phyloP scores from a whole-genome alignment of 1,139 yeast species.

The Pneumocystis wakefieldiae region DNA sequence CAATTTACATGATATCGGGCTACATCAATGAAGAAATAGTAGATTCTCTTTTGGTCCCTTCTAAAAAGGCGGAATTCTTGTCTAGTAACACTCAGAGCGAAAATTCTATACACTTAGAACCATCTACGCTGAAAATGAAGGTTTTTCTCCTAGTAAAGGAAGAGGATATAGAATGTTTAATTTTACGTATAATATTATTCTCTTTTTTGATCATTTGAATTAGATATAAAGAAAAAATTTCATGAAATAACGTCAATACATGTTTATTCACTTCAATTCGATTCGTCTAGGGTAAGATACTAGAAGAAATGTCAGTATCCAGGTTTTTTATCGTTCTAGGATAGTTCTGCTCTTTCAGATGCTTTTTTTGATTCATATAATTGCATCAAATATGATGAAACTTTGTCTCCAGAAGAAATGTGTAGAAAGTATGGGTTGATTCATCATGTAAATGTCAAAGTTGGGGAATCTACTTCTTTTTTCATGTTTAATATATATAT shows the following conservation, averaged over 20 bases:
- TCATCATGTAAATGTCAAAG: not conserved
- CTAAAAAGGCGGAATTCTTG: not conserved
- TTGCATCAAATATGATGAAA: not conserved
- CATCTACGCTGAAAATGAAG: not conserved
- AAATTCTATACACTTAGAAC: not conserved
- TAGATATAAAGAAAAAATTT: conserved; percentile 7
- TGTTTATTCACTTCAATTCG: conserved; percentile 15
- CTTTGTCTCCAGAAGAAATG: not conserved
- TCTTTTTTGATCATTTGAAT: not conserved
- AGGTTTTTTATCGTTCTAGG: not conserved
- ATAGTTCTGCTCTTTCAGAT: not conserved
- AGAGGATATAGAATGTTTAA: conserved; percentile 11
- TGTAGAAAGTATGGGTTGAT: not conserved
- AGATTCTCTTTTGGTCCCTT: not conserved
- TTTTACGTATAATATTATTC: not conserved
- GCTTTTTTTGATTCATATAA: not conserved
- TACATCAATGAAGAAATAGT: not conserved
- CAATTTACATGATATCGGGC: conserved; percentile 18
- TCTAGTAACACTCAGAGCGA: not conserved
- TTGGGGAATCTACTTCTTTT: not conserved
- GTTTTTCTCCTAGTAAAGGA: conserved; percentile 13
- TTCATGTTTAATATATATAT: not conserved
- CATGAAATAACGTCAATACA: conserved; percentile 9
- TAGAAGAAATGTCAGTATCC: not conserved
- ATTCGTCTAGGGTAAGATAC: conserved; percentile 2